phyloP scores from a whole-genome alignment of 805 yeast genomes.

The Candida mattraensis region DNA sequence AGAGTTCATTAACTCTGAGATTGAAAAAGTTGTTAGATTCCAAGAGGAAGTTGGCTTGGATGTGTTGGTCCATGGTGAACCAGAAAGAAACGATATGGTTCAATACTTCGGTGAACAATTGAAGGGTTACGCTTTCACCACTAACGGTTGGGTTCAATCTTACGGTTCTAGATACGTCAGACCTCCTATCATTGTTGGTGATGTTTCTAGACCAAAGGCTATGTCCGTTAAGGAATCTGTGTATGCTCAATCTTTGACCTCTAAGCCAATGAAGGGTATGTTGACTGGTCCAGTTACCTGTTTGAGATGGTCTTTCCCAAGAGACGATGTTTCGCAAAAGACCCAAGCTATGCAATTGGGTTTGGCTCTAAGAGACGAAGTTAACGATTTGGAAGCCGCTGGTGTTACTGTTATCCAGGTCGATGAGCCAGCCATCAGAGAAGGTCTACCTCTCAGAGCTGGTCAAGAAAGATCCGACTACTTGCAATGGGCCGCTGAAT shows the following conservation, averaged over 20 bases:
- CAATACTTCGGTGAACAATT: constrained; percentile 99
- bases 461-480: constrained; percentile 96
- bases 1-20: constrained; percentile 94
- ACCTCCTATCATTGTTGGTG: constrained; percentile 99
- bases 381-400: constrained; percentile 95
- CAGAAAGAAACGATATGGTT: constrained; percentile 99
- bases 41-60: constrained; percentile 99
- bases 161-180: constrained; percentile 99
- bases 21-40: constrained; percentile 93
- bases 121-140: constrained; percentile 97
- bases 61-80: constrained; percentile 99
- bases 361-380: constrained; percentile 98
- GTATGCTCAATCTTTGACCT: constrained; percentile 95
- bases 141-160: constrained; percentile 99
- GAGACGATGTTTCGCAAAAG: constrained; percentile 93
- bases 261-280: constrained; percentile 99
- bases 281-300: constrained; percentile 99
- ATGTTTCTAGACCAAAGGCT: constrained; percentile 96
- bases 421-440: constrained; percentile 99
- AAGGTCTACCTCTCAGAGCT: constrained; percentile 98
- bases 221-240: constrained; percentile 99
- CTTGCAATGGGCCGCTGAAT: constrained; percentile 98
- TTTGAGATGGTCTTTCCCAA: constrained; percentile 99
- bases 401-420: constrained; percentile 98
- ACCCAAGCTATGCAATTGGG: constrained; percentile 96